Evolutionary conservation across 495 filamentous ascomycete genomes (phyloP), one percentile per base, ranked within the genome.

Genomic region (Penicillium malachiteum): DNA sequence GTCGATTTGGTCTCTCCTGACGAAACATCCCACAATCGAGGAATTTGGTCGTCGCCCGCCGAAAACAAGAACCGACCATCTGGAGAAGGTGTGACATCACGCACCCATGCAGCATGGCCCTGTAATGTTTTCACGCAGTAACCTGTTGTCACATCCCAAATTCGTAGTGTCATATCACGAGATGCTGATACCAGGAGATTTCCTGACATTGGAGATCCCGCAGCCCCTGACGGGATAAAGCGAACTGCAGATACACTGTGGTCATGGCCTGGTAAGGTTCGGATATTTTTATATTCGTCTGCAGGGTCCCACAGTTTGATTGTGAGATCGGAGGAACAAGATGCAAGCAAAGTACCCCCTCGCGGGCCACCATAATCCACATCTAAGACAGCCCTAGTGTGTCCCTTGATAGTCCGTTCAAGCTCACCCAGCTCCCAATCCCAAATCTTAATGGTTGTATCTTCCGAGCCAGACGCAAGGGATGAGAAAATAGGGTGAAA

Each of bases 231-330:
- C 13, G 93, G 91, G 30, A 97, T 87, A 69, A 97, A 97, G 7
- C 91, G 86, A 7, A 97, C 85, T 7, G 91, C 87, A 56, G 87
- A 92, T 45, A 97, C 90, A 51, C 86, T 91, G 68, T 97, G 93
- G 60, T 98, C 94, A 70, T 98, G 94, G 7, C 94, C 94, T 1
- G 87, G 87, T 5, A 98, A 81, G 0, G 92, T 98, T 39, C 93
- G 84, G 53, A 96, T 93, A 65, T 96, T 96, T 63, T 96, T 95
- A 75, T 97, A 97, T 39, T 95, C 90, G 62, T 96, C 89, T 17
- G 82, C 85, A 2, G 94, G 94, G 55, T 97, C 92, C 94, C 94
- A 98, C 7, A 98, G 71, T 66, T 97, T 98, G 73, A 97, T 96
- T 1, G 91, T 96, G 3, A 97, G 76, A 63, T 97, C 94, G 48